phyloP scores from a whole-genome alignment of 495 filamentous ascomycete genomes.

The Trichodelitschia bisporula region DNA sequence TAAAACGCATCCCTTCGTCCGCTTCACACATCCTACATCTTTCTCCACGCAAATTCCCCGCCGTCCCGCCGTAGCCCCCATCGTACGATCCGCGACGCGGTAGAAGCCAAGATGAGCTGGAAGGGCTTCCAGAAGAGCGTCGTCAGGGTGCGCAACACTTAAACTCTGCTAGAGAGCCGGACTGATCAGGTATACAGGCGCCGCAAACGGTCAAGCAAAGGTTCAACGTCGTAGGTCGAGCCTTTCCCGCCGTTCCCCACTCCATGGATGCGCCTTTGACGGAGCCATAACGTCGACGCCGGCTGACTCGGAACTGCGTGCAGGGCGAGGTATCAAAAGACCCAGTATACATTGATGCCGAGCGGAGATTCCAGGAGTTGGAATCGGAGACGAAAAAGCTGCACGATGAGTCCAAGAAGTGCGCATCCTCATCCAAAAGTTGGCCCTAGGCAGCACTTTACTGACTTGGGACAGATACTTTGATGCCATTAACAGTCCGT shows the following conservation, averaged over 20 bases:
- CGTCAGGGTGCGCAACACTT: slow-evolving; percentile 31
- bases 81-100: neutral
- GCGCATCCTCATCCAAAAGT: slow-evolving; percentile 4
- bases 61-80: too few relatives aligned
- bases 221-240: slow-evolving; percentile 50
- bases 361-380: slow-evolving; percentile 80
- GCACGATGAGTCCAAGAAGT: slow-evolving; percentile 84
- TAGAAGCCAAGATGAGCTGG: slow-evolving; percentile 73
- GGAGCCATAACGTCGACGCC: neutral
- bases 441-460: neutral
- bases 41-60: too few relatives aligned
- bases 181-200: slow-evolving; percentile 41
- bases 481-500: slow-evolving; percentile 70
- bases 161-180: too few relatives aligned
- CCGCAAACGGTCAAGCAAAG: slow-evolving; percentile 75
- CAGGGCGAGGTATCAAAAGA: slow-evolving; percentile 80
- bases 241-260: neutral
- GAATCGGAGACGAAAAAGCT: slow-evolving; percentile 87
- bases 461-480: slow-evolving; percentile 32
- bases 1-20: too few relatives aligned
- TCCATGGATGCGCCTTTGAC: neutral
- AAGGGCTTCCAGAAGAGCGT: slow-evolving; percentile 85
- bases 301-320: slow-evolving; percentile 2
- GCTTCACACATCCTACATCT: too few relatives aligned
- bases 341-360: slow-evolving; percentile 79